phyloP scores from a whole-genome alignment of 805 yeast genomes.

The Candida sithepensis region DNA sequence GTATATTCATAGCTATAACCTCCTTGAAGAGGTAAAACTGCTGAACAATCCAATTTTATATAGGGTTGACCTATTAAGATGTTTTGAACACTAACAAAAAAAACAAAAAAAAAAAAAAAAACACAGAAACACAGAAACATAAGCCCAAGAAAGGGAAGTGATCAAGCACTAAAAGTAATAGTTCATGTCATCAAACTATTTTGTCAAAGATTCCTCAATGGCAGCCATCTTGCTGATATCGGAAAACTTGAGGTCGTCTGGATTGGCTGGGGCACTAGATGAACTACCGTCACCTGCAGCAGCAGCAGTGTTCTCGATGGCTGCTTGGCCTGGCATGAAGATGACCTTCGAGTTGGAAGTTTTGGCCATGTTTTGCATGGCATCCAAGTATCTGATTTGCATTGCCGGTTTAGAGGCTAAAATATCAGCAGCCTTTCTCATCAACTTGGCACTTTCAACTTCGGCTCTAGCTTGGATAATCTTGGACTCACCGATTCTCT shows the following conservation, averaged over 20 bases:
- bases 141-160: no score
- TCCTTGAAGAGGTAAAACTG: no score
- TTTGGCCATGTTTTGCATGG: constrained; percentile 72
- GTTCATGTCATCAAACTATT: background rate
- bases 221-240: constrained; percentile 6
- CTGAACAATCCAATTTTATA: no score
- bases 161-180: no score
- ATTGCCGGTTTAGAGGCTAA: constrained; percentile 71
- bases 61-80: no score
- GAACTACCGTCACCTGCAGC: constrained; percentile 10
- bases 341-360: constrained; percentile 62
- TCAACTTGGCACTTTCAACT: constrained; percentile 69
- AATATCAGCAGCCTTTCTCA: constrained; percentile 77
- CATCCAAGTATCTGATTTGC: constrained; percentile 75
- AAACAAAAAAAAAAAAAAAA: no score
- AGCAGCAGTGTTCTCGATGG: constrained; percentile 28
- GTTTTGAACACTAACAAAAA: no score
- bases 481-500: constrained; percentile 72
- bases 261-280: background rate
- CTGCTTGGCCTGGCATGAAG: constrained; percentile 59
- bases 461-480: constrained; percentile 73
- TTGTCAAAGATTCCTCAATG: constrained; percentile 9
- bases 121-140: no score
- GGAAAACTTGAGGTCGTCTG: background rate
- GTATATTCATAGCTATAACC: no score